Conservation (phyloP, 2,329 filamentous ascomycete genomes). For the Exophiala sp. region DNA sequence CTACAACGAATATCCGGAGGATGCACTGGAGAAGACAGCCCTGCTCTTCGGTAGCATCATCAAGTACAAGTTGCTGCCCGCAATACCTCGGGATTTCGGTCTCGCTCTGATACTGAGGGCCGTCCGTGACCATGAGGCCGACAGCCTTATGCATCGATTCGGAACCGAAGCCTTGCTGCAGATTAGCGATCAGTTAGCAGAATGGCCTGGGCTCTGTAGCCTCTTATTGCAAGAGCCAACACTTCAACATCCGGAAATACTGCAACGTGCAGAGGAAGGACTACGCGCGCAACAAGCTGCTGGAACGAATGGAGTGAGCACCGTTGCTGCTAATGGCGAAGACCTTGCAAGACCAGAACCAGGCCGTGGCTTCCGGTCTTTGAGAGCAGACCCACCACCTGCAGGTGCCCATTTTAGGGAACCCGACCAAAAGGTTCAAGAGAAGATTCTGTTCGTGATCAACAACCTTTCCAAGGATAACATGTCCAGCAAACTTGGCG, state of each 20-base stretch:
- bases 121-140: slow-evolving; percentile 75
- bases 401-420: slow-evolving; percentile 68
- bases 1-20: slow-evolving; percentile 92
- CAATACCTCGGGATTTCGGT: slow-evolving; percentile 88
- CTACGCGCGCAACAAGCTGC: slow-evolving; percentile 59
- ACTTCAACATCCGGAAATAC: slow-evolving; percentile 80
- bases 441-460: slow-evolving; percentile 90
- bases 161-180: slow-evolving; percentile 92
- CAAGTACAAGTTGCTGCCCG: slow-evolving; percentile 84
- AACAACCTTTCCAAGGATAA: slow-evolving; percentile 96
- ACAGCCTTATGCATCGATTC: slow-evolving; percentile 96
- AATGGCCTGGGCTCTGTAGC: slow-evolving; percentile 95
- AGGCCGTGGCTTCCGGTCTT: slow-evolving; percentile 67
- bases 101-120: slow-evolving; percentile 97
- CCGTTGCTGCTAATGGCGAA: slow-evolving; percentile 69
- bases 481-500: slow-evolving; percentile 75
- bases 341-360: slow-evolving; percentile 59
- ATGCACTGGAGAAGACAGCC: slow-evolving; percentile 90
- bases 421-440: slow-evolving; percentile 78
- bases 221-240: slow-evolving; percentile 77
- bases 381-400: slow-evolving; percentile 70
- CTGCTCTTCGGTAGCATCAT: slow-evolving; percentile 97
- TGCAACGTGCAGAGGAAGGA: slow-evolving; percentile 76
- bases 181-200: slow-evolving; percentile 73
- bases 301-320: slow-evolving; percentile 41